Base-by-base conservation (phyloP, 176 grass and related monocot species). In the Musa acuminata region DNA sequence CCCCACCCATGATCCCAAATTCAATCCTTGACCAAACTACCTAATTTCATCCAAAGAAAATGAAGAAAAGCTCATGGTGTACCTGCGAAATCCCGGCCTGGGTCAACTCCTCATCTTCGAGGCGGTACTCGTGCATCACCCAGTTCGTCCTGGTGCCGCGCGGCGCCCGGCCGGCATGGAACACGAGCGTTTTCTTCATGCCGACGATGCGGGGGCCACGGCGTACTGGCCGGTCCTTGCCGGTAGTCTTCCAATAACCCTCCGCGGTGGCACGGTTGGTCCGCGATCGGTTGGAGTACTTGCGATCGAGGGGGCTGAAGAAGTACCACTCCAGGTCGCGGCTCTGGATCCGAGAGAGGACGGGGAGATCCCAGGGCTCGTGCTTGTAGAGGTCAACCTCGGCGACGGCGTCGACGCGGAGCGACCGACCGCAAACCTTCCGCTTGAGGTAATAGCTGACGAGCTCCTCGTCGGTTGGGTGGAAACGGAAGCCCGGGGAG, bases 111-210 rank as follows among this genome's bases (percentile, higher is more conserved):
- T 71, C 65, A 12, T 49, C 67, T 5, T 50, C 53, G 2, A 79
- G 65, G 11, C 53, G 59, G 22, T n/a, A 49, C 63, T 52, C 49
- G 51, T 22, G 14, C 11, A 54, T 17, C 12, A 85, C 89, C 89
- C 83, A 81, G 53, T 94, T 94, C 27, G 88, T 89, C 73, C 95
- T 82, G 25, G 83, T 77, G 8, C 95, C 95, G 60, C 89, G 90
- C 43, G 95, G 95, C 1, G 90, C 95, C 51, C 90, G 83, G 0
- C 95, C 95, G 9, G 83, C 43, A 76, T 99, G 95, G 77, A 91
- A 98, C n/a, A 98, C 88, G 58, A 98, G 90, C 48, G 95, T 98
- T 82, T 98, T 98, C 84, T 98, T 98, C 90, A 91, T 98, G 1
- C 95, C 95, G 0, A 94, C 86, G 13, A 72, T 16, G 76, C 57